phyloP scores from a whole-genome alignment of 805 yeast genomes.

The Starmerella sp. region DNA sequence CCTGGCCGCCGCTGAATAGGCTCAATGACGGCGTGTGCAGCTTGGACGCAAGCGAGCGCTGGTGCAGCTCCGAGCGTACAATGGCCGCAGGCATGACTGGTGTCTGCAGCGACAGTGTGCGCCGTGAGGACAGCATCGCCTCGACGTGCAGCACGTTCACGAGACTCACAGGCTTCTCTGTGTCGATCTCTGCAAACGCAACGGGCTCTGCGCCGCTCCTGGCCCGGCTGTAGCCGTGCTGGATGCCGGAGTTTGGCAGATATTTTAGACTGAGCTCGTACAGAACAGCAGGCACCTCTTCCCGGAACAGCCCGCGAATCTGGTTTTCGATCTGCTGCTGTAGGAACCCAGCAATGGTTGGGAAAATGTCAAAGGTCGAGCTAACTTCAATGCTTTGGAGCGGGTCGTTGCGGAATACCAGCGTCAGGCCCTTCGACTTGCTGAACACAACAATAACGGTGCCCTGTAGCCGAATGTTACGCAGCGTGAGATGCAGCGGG shows the following conservation, averaged over 20 bases:
- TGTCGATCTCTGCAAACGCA: slow-evolving; percentile 42
- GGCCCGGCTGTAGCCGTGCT: not conserved
- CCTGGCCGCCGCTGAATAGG: slow-evolving; percentile 2
- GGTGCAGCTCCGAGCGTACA: slow-evolving; percentile 42
- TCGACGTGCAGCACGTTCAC: slow-evolving; percentile 58
- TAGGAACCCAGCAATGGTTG: slow-evolving; percentile 69
- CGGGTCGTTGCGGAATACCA: slow-evolving; percentile 84
- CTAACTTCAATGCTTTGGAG: slow-evolving; percentile 69
- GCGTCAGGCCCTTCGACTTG: slow-evolving; percentile 68
- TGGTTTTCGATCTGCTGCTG: slow-evolving; percentile 76
- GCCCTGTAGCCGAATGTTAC: slow-evolving; percentile 62
- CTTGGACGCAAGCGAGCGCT: slow-evolving; percentile 13
- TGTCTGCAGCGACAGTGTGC: slow-evolving; percentile 62
- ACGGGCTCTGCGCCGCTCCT: slow-evolving; percentile 29
- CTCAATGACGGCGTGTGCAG: slow-evolving; percentile 4
- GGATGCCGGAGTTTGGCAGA: slow-evolving; percentile 33
- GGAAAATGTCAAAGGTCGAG: slow-evolving; percentile 77
- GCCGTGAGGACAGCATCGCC: slow-evolving; percentile 60
- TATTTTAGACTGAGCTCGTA: slow-evolving; percentile 65
- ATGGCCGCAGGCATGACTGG: slow-evolving; percentile 48
- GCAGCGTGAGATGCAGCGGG: slow-evolving; percentile 64
- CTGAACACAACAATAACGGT: slow-evolving; percentile 77
- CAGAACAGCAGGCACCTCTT: slow-evolving; percentile 68
- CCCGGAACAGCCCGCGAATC: slow-evolving; percentile 68
- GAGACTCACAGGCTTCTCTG: slow-evolving; percentile 54